Conservation (phyloP, 2,329 filamentous ascomycete genomes). For the Neurospora sp. region DNA sequence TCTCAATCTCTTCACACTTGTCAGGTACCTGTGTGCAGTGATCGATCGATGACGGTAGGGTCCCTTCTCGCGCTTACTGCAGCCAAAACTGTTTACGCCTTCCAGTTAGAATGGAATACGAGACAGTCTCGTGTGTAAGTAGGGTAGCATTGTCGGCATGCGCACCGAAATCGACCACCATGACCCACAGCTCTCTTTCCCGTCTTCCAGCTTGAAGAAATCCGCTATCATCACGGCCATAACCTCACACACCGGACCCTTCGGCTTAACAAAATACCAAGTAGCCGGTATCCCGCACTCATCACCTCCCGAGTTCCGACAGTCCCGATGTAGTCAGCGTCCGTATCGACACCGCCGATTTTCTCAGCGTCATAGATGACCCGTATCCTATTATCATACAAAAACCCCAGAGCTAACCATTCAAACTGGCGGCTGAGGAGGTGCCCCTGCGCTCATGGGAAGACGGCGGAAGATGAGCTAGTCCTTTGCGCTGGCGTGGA, state of each 20-base stretch:
- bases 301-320: slow-evolving; percentile 12
- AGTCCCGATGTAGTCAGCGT: slow-evolving; percentile 4
- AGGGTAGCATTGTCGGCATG: not conserved
- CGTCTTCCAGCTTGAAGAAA: not conserved
- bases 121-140: not conserved
- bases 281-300: slow-evolving; percentile 13
- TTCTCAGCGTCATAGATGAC: slow-evolving; percentile 8
- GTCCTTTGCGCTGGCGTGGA: slow-evolving; percentile 13
- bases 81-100: not conserved
- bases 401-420: slow-evolving; percentile 10
- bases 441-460: too few species aligned
- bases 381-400: slow-evolving; percentile 6
- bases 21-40: not conserved
- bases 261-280: slow-evolving; percentile 15
- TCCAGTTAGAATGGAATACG: not conserved
- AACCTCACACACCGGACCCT: not conserved
- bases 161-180: not conserved
- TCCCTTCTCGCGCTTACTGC: not conserved
- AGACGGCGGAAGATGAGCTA: slow-evolving; percentile 10
- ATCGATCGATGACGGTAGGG: not conserved
- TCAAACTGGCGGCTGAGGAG: slow-evolving; percentile 5
- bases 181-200: not conserved
- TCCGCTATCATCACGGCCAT: not conserved
- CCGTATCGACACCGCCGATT: not conserved
- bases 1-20: not conserved